phyloP scores from a whole-genome alignment of 768 basidiomycete species.

The Auriscalpium orientale region DNA sequence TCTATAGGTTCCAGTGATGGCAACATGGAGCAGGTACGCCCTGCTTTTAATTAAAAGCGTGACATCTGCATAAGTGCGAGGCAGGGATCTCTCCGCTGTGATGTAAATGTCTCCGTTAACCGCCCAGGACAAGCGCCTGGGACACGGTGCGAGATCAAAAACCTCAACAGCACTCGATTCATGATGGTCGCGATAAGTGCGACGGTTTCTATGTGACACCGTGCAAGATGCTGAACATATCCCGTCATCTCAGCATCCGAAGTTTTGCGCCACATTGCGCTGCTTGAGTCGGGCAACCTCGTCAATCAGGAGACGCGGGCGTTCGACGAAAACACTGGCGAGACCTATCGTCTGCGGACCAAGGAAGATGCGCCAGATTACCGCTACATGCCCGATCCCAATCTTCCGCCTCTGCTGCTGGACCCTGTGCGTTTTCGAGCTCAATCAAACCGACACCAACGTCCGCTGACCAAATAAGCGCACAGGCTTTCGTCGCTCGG shows the following conservation, averaged over 20 bases:
- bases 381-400: constrained; percentile 96
- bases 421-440: constrained; percentile 33
- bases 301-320: constrained; percentile 87
- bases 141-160: constrained; percentile 94
- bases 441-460: no score
- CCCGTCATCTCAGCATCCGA: constrained; percentile 55
- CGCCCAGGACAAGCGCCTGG: constrained; percentile 53
- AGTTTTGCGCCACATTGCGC: constrained; percentile 65
- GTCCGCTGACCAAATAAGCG: no score
- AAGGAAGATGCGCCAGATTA: constrained; percentile 97
- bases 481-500: constrained; percentile 51
- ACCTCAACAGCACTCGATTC: constrained; percentile 85
- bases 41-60: not conserved
- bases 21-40: constrained; percentile 90
- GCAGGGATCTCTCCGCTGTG: constrained; percentile 90
- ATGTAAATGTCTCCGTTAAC: constrained; percentile 92
- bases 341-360: constrained; percentile 75
- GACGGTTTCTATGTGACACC: constrained; percentile 16
- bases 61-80: constrained; percentile 4
- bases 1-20: constrained; percentile 86
- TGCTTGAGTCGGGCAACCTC: constrained; percentile 33
- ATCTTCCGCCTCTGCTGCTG: constrained; percentile 68
- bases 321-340: constrained; percentile 73
- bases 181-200: constrained; percentile 80
- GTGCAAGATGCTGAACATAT: not conserved